Base-by-base conservation (phyloP, 2,329 filamentous ascomycete genomes). In the Stagonosporopsis chrysanthemi region DNA sequence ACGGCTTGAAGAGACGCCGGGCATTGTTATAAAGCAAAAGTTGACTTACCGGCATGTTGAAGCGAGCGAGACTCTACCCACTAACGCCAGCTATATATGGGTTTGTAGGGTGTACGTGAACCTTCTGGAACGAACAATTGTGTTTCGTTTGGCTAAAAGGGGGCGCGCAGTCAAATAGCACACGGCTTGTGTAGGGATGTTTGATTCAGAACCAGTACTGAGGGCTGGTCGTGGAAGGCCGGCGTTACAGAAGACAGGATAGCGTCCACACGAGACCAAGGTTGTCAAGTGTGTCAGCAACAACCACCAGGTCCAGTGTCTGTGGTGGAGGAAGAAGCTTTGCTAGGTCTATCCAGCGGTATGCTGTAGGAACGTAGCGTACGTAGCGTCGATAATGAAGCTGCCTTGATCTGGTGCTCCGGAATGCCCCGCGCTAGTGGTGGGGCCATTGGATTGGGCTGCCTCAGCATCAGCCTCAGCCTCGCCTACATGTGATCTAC, bases 11-110 rank as follows among this genome's bases (percentile, higher is more conserved):
- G 40, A 9, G 29, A 39, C 31, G 51, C 59, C 60, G 62, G 61
- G 61, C 38, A 38, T 24, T 31, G 29, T 22, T 35, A 42, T 28
- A 40, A 31, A 55, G 24, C 40, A 29, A 40, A 52, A 19, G 15
- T 22, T 46, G 28, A 53, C 71, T 70, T 72, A 74, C 71, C 60
- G 71, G 70, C 71, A 74, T 74, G 17, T 58, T 60, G 60, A 58
- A 24, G 51, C 36, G 29, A 29, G 33, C 45, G 44, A 42, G 47
- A 52, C 40, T 40, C 51, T 53, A 51, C 23, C 39, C 41, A 28
- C 44, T 45, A 45, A 55, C 24, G 38, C 28, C 44, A 44, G 56
- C 60, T 67, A 59, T 54, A 53, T 50, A 58, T 65, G 60, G 56
- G 28, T 47, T 43, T 29, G 24, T 24, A 58, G 50, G 52, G 46